These are phyloP conservation scores for Cardamine occulta DNA, from an alignment of 345 rosid genomes.

Conservation along the genomic window DNA sequence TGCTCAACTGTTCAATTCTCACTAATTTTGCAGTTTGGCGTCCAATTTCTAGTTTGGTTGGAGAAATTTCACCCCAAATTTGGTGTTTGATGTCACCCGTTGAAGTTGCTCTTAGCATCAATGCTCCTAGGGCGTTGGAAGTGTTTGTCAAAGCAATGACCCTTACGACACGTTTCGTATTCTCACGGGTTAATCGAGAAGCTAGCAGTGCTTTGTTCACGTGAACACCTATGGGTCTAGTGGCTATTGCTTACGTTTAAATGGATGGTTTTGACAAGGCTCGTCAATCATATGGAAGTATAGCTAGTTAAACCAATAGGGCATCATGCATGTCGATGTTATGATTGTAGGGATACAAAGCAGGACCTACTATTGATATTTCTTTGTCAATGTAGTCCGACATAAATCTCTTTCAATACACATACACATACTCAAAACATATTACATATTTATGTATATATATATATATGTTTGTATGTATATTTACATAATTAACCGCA, in stretches of 20 bases:
- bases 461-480: not conserved
- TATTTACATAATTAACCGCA: not conserved
- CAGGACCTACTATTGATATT: constrained; percentile 9
- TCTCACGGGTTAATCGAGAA: constrained; percentile 28
- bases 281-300: constrained; percentile 15
- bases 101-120: no score
- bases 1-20: no score
- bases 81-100: no score
- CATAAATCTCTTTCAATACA: constrained; percentile 8
- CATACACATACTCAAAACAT: not conserved
- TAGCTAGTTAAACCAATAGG: constrained; percentile 9
- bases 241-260: constrained; percentile 17
- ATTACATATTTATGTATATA: not conserved
- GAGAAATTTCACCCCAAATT: no score
- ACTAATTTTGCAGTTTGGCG: no score
- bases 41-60: no score
- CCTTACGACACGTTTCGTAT: constrained; percentile 33
- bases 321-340: constrained; percentile 13
- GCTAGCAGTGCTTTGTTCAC: constrained; percentile 34
- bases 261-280: constrained; percentile 24
- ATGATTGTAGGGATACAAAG: constrained; percentile 11
- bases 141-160: constrained; percentile 20
- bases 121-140: constrained; percentile 38
- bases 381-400: constrained; percentile 26
- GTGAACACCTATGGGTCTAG: constrained; percentile 29